These are phyloP conservation scores for Fremontodendron californicum DNA, from an alignment of 345 rosid genomes.

Conservation along the genomic window DNA sequence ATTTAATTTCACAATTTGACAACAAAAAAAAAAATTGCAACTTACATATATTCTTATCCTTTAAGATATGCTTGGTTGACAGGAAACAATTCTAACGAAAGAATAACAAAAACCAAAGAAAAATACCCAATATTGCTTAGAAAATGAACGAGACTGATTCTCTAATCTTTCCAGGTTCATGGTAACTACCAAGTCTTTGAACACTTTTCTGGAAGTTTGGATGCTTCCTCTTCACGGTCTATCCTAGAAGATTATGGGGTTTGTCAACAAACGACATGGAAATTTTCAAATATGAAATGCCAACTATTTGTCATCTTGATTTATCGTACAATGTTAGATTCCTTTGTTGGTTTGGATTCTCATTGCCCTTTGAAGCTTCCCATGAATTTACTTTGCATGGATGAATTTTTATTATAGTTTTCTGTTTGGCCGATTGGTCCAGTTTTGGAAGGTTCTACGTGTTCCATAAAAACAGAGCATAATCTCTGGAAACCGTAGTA, in stretches of 20 bases:
- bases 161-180: not conserved
- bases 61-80: not conserved
- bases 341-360: not conserved
- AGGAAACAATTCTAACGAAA: not conserved
- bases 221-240: not conserved
- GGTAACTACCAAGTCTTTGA: not conserved
- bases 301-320: not conserved
- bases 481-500: not conserved
- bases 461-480: not conserved
- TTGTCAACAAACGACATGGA: slow-evolving; percentile 15
- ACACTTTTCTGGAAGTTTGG: not conserved
- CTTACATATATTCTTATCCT: not conserved
- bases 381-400: not conserved
- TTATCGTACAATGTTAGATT: not conserved
- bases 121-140: not conserved
- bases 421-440: not conserved
- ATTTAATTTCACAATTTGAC: not conserved
- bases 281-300: slow-evolving; percentile 6
- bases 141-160: not conserved
- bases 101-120: not conserved
- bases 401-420: not conserved
- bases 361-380: slow-evolving; percentile 1
- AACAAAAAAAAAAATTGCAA: not conserved
- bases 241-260: not conserved
- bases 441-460: not conserved